Evolutionary conservation across 2,329 filamentous ascomycete genomes (phyloP).

Genomic region (Septoria linicola): DNA sequence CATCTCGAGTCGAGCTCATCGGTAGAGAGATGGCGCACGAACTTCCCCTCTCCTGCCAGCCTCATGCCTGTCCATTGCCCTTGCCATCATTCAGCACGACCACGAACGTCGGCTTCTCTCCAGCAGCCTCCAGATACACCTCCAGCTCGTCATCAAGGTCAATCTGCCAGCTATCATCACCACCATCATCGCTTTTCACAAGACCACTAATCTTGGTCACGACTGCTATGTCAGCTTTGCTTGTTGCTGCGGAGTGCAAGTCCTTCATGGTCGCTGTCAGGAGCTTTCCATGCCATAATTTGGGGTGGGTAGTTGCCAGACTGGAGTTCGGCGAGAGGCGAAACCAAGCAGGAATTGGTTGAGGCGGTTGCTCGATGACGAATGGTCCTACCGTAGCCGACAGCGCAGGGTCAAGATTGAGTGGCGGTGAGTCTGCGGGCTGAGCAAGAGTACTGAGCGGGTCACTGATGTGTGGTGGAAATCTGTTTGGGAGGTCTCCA

Average conservation of each 20-base stretch:
- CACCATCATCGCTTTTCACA: slow-evolving; percentile 45
- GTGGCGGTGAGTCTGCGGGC: slow-evolving; percentile 18
- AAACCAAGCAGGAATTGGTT: slow-evolving; percentile 61
- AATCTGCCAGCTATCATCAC: slow-evolving; percentile 64
- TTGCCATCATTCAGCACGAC: slow-evolving; percentile 35
- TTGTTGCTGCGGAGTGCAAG: slow-evolving; percentile 60
- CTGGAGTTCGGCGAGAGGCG: slow-evolving; percentile 66
- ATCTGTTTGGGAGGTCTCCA: slow-evolving; percentile 4
- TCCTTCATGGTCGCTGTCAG: slow-evolving; percentile 59
- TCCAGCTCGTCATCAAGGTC: slow-evolving; percentile 70
- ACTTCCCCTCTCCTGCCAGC: no score
- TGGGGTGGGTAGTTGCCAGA: slow-evolving; percentile 47
- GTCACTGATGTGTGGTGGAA: slow-evolving; percentile 7
- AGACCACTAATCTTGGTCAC: slow-evolving; percentile 23
- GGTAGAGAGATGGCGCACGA: no score
- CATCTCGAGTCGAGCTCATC: no score
- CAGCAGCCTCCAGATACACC: slow-evolving; percentile 65
- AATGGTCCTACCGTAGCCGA: slow-evolving; percentile 11
- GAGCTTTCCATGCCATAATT: slow-evolving; percentile 67
- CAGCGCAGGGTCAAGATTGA: slow-evolving; percentile 29
- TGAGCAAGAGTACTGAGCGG: slow-evolving; percentile 19
- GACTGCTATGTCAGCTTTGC: slow-evolving; percentile 50
- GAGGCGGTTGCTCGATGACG: slow-evolving; percentile 33
- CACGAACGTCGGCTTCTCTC: slow-evolving; percentile 57
- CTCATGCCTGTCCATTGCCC: no score